phyloP scores from a whole-genome alignment of 495 filamentous ascomycete species.

The Neurospora africana region DNA sequence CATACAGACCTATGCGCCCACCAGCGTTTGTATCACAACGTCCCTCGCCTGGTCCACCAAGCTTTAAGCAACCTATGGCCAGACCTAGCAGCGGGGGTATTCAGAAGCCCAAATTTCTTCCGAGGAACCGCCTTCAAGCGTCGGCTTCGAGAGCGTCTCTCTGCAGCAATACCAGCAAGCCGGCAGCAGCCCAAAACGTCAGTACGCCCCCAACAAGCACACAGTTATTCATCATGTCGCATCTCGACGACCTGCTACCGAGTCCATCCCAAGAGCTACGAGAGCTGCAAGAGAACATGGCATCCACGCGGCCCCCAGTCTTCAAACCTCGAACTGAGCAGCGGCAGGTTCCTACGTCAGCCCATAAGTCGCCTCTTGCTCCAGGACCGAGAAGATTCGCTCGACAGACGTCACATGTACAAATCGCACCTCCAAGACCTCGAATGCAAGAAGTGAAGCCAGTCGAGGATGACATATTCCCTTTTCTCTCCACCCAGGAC shows the following conservation, averaged over 20 bases:
- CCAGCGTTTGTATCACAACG: neutral
- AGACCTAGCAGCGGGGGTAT: neutral
- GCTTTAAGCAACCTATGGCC: neutral
- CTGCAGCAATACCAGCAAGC: neutral
- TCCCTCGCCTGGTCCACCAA: neutral
- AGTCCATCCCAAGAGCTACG: conserved; percentile 35
- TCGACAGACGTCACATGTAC: neutral
- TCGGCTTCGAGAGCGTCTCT: neutral
- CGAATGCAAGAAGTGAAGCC: neutral
- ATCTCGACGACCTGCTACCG: conserved; percentile 40
- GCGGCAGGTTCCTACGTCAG: neutral
- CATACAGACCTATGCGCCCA: neutral
- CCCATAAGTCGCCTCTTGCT: neutral
- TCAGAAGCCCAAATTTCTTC: neutral
- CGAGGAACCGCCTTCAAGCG: conserved; percentile 1
- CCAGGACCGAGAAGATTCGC: neutral
- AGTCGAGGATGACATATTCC: conserved; percentile 9
- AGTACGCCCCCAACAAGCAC: conserved; percentile 1
- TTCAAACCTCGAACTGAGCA: neutral
- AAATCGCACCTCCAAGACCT: neutral
- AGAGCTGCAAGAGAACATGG: conserved; percentile 26
- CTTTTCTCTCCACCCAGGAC: conserved; percentile 37
- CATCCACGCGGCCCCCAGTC: neutral
- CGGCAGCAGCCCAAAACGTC: neutral
- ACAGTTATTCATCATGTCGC: neutral